These are phyloP conservation scores for Onygenales sp. DNA, from an alignment of 2,329 filamentous ascomycete genomes.

Conservation along the genomic window DNA sequence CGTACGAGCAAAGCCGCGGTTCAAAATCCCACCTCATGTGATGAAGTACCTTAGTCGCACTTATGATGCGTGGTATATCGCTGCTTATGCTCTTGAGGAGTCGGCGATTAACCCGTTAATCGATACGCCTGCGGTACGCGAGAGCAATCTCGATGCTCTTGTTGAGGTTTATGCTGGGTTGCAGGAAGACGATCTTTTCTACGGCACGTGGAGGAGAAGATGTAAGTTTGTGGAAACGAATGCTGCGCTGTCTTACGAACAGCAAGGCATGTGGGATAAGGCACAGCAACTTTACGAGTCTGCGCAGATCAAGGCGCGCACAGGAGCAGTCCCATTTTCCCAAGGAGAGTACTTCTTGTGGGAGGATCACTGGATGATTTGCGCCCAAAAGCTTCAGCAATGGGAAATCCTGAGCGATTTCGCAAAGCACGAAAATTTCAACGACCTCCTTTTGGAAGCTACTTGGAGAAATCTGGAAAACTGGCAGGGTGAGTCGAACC, in stretches of 20 bases:
- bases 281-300: conserved; percentile 94
- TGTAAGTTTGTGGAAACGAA: conserved; percentile 98
- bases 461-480: conserved; percentile 94
- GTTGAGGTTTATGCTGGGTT: conserved; percentile 83
- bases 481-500: conserved; percentile 78
- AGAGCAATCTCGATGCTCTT: conserved; percentile 94
- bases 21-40: conserved; percentile 89
- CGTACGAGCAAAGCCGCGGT: conserved; percentile 72
- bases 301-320: conserved; percentile 93
- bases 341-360: conserved; percentile 97
- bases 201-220: conserved; percentile 88
- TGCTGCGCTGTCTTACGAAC: conserved; percentile 91
- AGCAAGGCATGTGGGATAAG: conserved; percentile 99
- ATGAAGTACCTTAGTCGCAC: conserved; percentile 91
- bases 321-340: conserved; percentile 90
- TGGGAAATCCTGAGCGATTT: conserved; percentile 98
- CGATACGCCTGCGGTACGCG: conserved; percentile 73
- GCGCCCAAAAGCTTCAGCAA: conserved; percentile 94
- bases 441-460: conserved; percentile 88
- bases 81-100: conserved; percentile 80
- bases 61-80: conserved; percentile 97
- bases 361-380: conserved; percentile 99
- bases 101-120: conserved; percentile 73
- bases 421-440: conserved; percentile 97
- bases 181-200: conserved; percentile 94